Percentiles rank a stretch among this genome's conserved stretches.
Conservation (phyloP, 1,284 basidiomycete species). For the Ceratobasidium sp. region DNA sequence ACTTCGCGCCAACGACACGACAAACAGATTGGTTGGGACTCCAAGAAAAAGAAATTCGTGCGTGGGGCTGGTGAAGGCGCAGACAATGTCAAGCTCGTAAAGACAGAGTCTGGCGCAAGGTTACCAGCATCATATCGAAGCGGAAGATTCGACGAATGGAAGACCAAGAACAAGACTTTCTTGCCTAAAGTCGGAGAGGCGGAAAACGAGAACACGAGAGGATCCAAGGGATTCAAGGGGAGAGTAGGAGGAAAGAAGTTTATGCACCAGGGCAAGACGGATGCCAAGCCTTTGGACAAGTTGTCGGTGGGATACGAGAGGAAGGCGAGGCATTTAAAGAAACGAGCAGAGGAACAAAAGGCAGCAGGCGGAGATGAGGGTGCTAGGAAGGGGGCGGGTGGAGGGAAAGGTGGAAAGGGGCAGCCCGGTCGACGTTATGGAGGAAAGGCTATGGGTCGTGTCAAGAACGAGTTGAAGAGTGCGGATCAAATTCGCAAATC, state of each 20-base stretch:
- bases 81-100: conserved; percentile 94
- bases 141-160: conserved; percentile 96
- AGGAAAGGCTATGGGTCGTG: conserved; percentile 65
- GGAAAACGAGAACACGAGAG: conserved; percentile 58
- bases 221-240: conserved; percentile 52
- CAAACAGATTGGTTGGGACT: conserved; percentile 83
- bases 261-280: conserved; percentile 67
- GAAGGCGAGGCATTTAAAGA: conserved; percentile 67
- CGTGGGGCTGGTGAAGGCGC: conserved; percentile 84
- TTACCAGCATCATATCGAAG: conserved; percentile 94
- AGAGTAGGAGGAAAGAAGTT: conserved; percentile 53
- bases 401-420: conserved; percentile 48
- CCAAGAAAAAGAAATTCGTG: conserved; percentile 95
- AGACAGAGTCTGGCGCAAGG: conserved; percentile 89
- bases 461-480: conserved; percentile 82
- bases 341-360: conserved; percentile 53
- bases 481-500: conserved; percentile 84
- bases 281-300: conserved; percentile 77
- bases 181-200: conserved; percentile 84
- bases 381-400: conserved; percentile 40
- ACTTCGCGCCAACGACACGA: conserved; percentile 71
- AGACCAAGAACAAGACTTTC: conserved; percentile 71
- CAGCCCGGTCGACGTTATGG: conserved; percentile 56
- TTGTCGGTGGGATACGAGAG: conserved; percentile 71
- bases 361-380: conserved; percentile 45